These are phyloP conservation scores for Acer yangbiense DNA, from an alignment of 345 rosid species.

Conservation along the genomic window DNA sequence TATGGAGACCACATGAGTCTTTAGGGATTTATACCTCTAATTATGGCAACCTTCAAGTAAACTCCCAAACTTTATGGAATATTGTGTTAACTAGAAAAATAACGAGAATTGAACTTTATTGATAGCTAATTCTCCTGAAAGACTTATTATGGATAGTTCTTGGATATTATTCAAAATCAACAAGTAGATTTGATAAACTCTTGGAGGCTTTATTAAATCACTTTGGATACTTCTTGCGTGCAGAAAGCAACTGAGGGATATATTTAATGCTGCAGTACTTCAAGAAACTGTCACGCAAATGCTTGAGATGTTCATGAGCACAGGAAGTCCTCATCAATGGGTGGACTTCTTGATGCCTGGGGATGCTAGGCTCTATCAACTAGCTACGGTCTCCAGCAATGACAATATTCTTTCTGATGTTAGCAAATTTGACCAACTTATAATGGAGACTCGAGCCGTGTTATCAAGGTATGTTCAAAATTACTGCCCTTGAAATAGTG, in stretches of 20 bases:
- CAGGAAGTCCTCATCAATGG: slow-evolving; percentile 76
- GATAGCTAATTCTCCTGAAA: slow-evolving; percentile 1
- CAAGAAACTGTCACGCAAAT: slow-evolving; percentile 68
- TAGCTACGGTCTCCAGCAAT: slow-evolving; percentile 32
- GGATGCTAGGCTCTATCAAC: slow-evolving; percentile 41
- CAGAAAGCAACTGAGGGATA: slow-evolving; percentile 84
- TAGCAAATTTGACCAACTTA: slow-evolving; percentile 72
- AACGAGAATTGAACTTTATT: not conserved
- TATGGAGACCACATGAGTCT: not conserved
- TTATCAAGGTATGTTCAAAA: slow-evolving; percentile 62
- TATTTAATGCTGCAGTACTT: slow-evolving; percentile 46
- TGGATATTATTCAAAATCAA: not conserved
- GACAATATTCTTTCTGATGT: slow-evolving; percentile 35
- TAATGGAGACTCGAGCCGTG: slow-evolving; percentile 77
- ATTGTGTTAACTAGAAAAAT: not conserved
- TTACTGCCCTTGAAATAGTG: not conserved
- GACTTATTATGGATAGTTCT: not conserved
- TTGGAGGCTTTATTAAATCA: slow-evolving; percentile 13
- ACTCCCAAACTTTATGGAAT: not conserved
- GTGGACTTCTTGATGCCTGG: slow-evolving; percentile 74
- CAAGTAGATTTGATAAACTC: not conserved
- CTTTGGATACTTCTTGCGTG: slow-evolving; percentile 24
- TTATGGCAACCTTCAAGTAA: not conserved
- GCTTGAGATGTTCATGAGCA: slow-evolving; percentile 75
- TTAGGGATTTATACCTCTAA: not conserved